Evolutionary conservation across 352 stramenopile species (phyloP), one percentile per base, ranked within the genome.

Genomic region (Pythium aphanidermatum): DNA sequence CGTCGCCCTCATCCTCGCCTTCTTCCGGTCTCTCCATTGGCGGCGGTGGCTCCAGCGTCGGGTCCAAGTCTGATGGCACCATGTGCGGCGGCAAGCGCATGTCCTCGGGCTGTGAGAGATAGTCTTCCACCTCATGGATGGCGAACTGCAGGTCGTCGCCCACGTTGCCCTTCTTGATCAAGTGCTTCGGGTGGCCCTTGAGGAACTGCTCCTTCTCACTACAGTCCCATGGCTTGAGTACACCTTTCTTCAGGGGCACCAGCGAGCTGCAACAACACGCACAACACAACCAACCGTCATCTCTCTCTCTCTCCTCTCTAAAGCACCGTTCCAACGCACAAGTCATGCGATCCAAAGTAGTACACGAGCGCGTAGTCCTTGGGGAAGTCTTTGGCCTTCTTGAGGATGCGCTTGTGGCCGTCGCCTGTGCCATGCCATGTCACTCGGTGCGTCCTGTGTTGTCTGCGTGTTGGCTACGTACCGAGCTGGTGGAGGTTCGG

Each of bases 11-110:
- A n/a, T 74, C 54, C 17, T 63, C 49, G 5, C 70, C 61, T 12
- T 55, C 23, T 5, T 63, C 62, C 19, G 38, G 16, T 14, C 25
- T 19, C 33, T 54, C 40, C 14, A 60, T 51, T 0, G 63, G 66
- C 20, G 73, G 76, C 10, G 78, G 81, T 2, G 81, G 72, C 35
- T 88, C 75, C 14, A 91, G 43, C 37, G 65, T 68, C 46, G 77
- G 78, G 45, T 93, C 77, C 40, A 93, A 43, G 45, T 93, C 81
- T 12, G 81, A 93, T 23, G 81, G 81, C 26, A 93, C 81, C 68
- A 93, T 87, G 49, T 74, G 56, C 44, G 69, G 72, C 34, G 78
- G 78, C 21, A 93, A 24, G 8, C 81, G 74, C 13, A 85, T 83
- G 45, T 86, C 77, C 37, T 91, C 76, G 0, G 80, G 70, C 47